Conservation (phyloP, 139 green algal species). For the Diplosphaera chodatii region DNA sequence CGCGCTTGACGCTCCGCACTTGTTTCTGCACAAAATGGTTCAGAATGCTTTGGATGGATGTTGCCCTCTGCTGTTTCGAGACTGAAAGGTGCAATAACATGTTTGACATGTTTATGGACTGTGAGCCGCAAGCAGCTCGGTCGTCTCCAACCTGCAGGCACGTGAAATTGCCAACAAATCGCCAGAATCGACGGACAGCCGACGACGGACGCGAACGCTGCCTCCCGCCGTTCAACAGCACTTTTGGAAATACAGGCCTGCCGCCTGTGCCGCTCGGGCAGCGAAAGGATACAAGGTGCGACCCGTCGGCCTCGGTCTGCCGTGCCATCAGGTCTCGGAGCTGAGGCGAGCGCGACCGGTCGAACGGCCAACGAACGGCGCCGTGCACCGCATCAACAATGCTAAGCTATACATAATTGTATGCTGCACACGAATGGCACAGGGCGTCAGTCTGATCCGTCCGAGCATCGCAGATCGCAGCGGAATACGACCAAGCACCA, state of each 20-base stretch:
- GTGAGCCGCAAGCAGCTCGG: too few species aligned
- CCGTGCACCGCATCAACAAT: too few species aligned
- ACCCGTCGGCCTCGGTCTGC: not conserved
- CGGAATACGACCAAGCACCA: too few species aligned
- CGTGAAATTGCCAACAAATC: not conserved
- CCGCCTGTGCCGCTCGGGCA: not conserved
- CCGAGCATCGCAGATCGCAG: too few species aligned
- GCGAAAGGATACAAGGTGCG: not conserved
- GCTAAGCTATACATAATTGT: too few species aligned
- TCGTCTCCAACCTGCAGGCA: not conserved
- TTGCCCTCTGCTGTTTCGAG: too few species aligned
- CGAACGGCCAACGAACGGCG: too few species aligned
- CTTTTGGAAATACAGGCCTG: not conserved
- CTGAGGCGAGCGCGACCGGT: not conserved
- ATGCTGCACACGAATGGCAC: too few species aligned
- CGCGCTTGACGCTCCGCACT: not conserved
- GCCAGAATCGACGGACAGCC: not conserved
- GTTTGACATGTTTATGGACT: too few species aligned
- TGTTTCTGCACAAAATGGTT: not conserved
- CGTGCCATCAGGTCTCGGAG: not conserved
- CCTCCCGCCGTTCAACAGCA: not conserved
- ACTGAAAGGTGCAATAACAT: too few species aligned
- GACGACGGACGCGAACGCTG: not conserved
- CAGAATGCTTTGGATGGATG: too few species aligned
- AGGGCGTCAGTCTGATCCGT: too few species aligned